Evolutionary conservation across 2,329 filamentous ascomycete genomes (phyloP).

Genomic region (Talaromyces sp.): DNA sequence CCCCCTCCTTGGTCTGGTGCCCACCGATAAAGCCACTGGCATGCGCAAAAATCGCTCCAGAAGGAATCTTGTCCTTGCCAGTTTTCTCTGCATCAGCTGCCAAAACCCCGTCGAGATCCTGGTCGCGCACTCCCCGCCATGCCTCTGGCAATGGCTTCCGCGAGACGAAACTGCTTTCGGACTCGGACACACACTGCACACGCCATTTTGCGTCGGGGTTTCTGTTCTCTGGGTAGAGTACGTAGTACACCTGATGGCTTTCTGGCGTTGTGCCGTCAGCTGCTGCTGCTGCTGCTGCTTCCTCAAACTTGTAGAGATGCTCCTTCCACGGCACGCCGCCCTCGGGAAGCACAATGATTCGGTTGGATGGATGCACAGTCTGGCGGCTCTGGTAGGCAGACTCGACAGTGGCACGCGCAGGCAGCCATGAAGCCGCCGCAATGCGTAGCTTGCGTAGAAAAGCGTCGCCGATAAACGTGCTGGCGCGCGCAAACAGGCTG

Average conservation of each 20-base stretch:
- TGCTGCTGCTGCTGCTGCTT: slow-evolving; percentile 50
- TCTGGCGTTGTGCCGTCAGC: slow-evolving; percentile 13
- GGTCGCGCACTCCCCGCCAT: slow-evolving; percentile 88
- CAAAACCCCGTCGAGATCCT: slow-evolving; percentile 64
- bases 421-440: slow-evolving; percentile 74
- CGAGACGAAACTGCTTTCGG: slow-evolving; percentile 82
- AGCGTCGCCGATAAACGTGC: slow-evolving; percentile 78
- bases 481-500: slow-evolving; percentile 70
- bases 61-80: slow-evolving; percentile 33
- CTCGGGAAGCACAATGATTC: slow-evolving; percentile 75
- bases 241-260: slow-evolving; percentile 62
- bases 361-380: slow-evolving; percentile 63
- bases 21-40: slow-evolving; percentile 94
- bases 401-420: slow-evolving; percentile 74
- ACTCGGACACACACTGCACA: slow-evolving; percentile 83
- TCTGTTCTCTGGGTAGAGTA: slow-evolving; percentile 82
- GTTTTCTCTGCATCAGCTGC: slow-evolving; percentile 33
- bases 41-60: slow-evolving; percentile 82
- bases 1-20: slow-evolving; percentile 86
- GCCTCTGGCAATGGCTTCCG: slow-evolving; percentile 83
- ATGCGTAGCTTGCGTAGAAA: slow-evolving; percentile 78
- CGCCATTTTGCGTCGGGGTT: slow-evolving; percentile 79
- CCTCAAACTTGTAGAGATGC: slow-evolving; percentile 88
- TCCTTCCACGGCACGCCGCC: slow-evolving; percentile 87
- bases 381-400: slow-evolving; percentile 63